Conservation (phyloP, 768 basidiomycete genomes). For the Xerocomus brunneocitrinus region DNA sequence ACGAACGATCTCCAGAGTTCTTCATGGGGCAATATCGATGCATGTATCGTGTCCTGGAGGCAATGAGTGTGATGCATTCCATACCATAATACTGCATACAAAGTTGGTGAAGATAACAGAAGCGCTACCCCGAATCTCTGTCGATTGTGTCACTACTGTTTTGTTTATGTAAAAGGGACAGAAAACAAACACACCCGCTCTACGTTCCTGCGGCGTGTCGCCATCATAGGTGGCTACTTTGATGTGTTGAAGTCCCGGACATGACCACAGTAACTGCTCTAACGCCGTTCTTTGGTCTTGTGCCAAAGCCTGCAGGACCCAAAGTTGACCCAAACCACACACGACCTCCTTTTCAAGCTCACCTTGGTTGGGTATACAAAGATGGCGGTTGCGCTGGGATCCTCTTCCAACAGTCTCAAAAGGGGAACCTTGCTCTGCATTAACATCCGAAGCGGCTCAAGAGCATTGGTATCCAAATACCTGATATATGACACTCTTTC, state of each 20-base stretch:
- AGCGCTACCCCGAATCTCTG: slow-evolving; percentile 66
- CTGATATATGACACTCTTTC: slow-evolving; percentile 86
- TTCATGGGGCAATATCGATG: slow-evolving; percentile 80
- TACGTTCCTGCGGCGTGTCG: slow-evolving; percentile 70
- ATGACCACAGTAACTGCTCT: slow-evolving; percentile 57
- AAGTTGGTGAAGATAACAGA: slow-evolving; percentile 90
- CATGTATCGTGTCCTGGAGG: slow-evolving; percentile 75
- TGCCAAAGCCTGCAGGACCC: slow-evolving; percentile 63
- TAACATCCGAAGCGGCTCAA: not conserved
- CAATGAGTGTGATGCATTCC: not conserved
- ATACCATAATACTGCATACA: slow-evolving; percentile 36
- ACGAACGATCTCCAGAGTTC: slow-evolving; percentile 71
- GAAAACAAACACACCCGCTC: slow-evolving; percentile 43
- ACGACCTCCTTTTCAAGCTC: not conserved
- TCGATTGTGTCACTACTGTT: not conserved
- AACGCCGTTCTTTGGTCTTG: slow-evolving; percentile 80
- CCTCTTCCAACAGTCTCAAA: slow-evolving; percentile 58
- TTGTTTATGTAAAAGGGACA: not conserved
- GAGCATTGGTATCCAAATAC: slow-evolving; percentile 33
- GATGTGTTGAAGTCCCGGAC: slow-evolving; percentile 58
- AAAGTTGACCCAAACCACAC: not conserved
- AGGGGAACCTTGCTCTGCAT: slow-evolving; percentile 55
- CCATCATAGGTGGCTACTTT: slow-evolving; percentile 81
- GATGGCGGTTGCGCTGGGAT: slow-evolving; percentile 61
- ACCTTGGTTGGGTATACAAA: slow-evolving; percentile 91